Conservation (phyloP, 1,284 basidiomycete genomes). For the Leccinum fallax region DNA sequence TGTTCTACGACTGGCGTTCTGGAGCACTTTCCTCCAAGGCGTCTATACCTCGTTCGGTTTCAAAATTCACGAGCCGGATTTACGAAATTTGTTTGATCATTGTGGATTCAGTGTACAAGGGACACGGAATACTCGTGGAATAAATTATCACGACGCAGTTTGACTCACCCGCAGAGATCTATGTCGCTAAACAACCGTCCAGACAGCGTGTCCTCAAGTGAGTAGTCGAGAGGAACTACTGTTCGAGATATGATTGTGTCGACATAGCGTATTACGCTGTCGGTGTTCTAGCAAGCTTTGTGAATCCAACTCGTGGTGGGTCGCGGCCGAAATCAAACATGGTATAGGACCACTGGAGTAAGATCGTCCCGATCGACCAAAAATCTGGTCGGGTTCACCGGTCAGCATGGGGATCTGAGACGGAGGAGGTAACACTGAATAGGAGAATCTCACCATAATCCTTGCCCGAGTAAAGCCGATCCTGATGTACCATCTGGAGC, state of each 20-base stretch:
- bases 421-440: not conserved
- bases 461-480: too few species aligned
- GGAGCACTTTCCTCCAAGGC: not conserved
- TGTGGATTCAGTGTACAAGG: not conserved
- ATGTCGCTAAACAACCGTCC: too few species aligned
- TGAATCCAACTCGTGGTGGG: not conserved
- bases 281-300: not conserved
- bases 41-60: not conserved
- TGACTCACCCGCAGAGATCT: too few species aligned
- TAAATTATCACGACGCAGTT: not conserved
- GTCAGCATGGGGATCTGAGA: not conserved
- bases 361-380: not conserved
- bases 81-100: not conserved
- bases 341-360: not conserved
- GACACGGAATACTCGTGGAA: not conserved
- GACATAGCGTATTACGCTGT: not conserved
- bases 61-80: not conserved
- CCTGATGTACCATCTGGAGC: too few species aligned
- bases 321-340: not conserved
- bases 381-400: not conserved
- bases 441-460: not conserved
- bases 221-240: not conserved
- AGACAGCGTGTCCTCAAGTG: not conserved
- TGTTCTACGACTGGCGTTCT: not conserved
- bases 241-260: not conserved